Evolutionary conservation across 306 rosid genomes (phyloP), one percentile per base, ranked within the genome.

Genomic region (Lathyrus oleraceus): DNA sequence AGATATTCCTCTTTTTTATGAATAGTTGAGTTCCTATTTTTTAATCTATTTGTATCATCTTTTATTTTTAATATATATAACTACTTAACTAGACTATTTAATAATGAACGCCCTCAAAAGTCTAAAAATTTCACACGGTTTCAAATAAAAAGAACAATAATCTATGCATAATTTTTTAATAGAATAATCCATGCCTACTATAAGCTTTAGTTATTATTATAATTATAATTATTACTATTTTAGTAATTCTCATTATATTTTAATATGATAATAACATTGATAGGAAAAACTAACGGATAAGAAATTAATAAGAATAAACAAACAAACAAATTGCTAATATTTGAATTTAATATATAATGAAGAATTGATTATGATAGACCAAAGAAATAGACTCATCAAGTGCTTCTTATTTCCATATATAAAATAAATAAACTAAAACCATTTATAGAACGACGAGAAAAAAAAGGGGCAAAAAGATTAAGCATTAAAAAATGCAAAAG

Each of bases 301-400:
- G 1, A 39, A 23, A 10, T 56, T 6, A 56, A 23, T 8, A 32
- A 7, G 32, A 52, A 10, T 5, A 48, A 61, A 64, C 3, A 45
- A 61, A 68, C 27, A 54, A 74, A 68, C 25, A 23, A 44, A 68
- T 53, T 44, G 49, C 48, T 36, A 35, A 32, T 44, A 64, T 35
- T 70, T 36, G 21, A 40, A 65, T 21, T 14, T 67, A 49, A n/a
- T 67, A 60, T 40, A 19, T 58, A 6, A 30, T 30, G 25, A 49
- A 17, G 5, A 49, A 8, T 49, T 49, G 56, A 49, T 17, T 30
- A 30, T 32, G 43, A 32, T 48, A 61, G 13, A 35, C 17, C 15
- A 44, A 20, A 11, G 9, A 25, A 56, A 52, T 28, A 27, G 0
- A 32, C 44, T 8, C 39, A 45, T n/a, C 21, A 5, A n/a, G 14